Percentiles rank a stretch among this genome's conserved stretches.
Conservation (phyloP, 805 yeast genomes). For the Schwanniomyces vanrijiae region DNA sequence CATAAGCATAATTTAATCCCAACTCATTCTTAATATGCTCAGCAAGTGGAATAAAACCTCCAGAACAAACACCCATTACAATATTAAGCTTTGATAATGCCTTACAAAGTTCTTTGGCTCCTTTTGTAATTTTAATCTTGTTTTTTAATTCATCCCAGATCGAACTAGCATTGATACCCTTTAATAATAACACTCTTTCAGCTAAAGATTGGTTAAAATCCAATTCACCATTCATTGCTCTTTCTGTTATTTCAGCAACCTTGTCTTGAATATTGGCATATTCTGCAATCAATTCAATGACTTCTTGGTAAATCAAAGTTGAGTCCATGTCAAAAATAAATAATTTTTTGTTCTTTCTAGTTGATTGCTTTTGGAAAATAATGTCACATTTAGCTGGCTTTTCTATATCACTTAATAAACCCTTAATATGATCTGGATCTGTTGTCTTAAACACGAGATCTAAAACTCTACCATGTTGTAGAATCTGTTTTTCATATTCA, state of each 20-base stretch:
- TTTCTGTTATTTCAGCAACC: slow-evolving; percentile 85
- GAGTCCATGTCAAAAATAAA: slow-evolving; percentile 98
- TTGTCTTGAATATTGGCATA: slow-evolving; percentile 86
- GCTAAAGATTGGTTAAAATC: slow-evolving; percentile 83
- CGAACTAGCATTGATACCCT: slow-evolving; percentile 70
- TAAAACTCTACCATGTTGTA: slow-evolving; percentile 20
- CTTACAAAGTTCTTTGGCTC: slow-evolving; percentile 70
- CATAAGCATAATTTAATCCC: slow-evolving; percentile 83
- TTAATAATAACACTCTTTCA: slow-evolving; percentile 73
- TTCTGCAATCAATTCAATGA: slow-evolving; percentile 92
- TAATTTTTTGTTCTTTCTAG: slow-evolving; percentile 46
- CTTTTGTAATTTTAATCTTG: slow-evolving; percentile 76
- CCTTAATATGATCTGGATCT: slow-evolving; percentile 8
- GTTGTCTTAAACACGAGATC: slow-evolving; percentile 16
- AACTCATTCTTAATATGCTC: slow-evolving; percentile 64
- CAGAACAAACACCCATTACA: slow-evolving; percentile 84
- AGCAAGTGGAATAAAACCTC: slow-evolving; percentile 93
- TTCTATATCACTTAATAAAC: background rate
- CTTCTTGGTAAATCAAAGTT: slow-evolving; percentile 93
- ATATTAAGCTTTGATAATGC: slow-evolving; percentile 63
- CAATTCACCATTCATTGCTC: slow-evolving; percentile 96
- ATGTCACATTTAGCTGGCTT: slow-evolving; percentile 20
- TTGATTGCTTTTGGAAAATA: slow-evolving; percentile 24
- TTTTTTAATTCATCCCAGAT: slow-evolving; percentile 79
- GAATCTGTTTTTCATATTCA: slow-evolving; percentile 5